A percentile compares a stretch with the other conserved stretches of the same genome.
These are phyloP conservation scores for Coniochaeta hoffmannii DNA, from an alignment of 2,329 filamentous ascomycete species.

Conservation along the genomic window DNA sequence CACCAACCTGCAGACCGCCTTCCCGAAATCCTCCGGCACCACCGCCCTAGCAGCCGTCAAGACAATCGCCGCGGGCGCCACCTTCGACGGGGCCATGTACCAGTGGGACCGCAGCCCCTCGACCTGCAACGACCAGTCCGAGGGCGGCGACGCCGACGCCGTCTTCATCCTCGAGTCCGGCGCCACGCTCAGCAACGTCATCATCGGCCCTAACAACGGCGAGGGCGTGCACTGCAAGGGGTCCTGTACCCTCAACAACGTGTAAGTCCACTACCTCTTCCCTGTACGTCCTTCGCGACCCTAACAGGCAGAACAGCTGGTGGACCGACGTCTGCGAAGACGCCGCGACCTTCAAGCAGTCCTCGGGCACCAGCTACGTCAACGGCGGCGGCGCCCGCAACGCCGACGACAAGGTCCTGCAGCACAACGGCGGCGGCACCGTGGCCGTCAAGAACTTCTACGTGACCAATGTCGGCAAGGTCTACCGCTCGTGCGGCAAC, in stretches of 20 bases:
- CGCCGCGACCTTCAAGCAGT: slow-evolving; percentile 27
- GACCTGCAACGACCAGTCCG: slow-evolving; percentile 15
- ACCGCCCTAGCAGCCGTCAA: slow-evolving; percentile 30
- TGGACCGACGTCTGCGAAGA: slow-evolving; percentile 27
- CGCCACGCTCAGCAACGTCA: slow-evolving; percentile 42
- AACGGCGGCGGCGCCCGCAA: slow-evolving; percentile 29
- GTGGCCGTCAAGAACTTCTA: slow-evolving; percentile 29
- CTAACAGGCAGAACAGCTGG: slow-evolving; percentile 28
- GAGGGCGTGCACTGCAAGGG: slow-evolving; percentile 43
- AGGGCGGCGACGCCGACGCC: slow-evolving; percentile 26
- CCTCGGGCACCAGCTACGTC: slow-evolving; percentile 27
- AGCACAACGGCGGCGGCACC: slow-evolving; percentile 30
- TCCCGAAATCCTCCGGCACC: slow-evolving; percentile 31
- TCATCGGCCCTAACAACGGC: slow-evolving; percentile 39
- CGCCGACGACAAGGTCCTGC: slow-evolving; percentile 28
- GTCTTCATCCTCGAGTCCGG: slow-evolving; percentile 44
- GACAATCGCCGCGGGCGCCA: slow-evolving; percentile 33
- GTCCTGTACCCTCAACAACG: slow-evolving; percentile 31
- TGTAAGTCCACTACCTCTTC: slow-evolving; percentile 8
- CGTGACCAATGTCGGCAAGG: slow-evolving; percentile 34
- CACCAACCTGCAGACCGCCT: slow-evolving; percentile 17
- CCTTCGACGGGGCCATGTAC: slow-evolving; percentile 38
- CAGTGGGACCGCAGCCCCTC: slow-evolving; percentile 18
- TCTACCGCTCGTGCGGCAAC: slow-evolving; percentile 41
- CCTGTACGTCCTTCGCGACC: background rate